These are phyloP conservation scores for Lizonia empirigonia DNA, from an alignment of 2,329 filamentous ascomycete genomes.

Conservation along the genomic window DNA sequence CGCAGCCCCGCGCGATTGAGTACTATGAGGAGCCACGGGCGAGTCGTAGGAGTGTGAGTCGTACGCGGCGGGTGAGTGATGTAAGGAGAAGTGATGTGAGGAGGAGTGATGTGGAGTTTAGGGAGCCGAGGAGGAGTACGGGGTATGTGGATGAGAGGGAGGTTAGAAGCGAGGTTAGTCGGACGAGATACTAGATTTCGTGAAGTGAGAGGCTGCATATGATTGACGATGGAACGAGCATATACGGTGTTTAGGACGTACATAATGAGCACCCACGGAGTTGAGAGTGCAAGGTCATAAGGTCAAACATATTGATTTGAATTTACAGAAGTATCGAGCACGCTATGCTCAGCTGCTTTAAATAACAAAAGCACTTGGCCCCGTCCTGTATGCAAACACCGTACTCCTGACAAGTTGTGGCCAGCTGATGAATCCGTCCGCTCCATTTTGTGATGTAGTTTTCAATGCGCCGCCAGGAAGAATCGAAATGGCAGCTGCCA, in stretches of 20 bases:
- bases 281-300: not conserved
- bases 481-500: not conserved
- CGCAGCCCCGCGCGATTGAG: conserved; percentile 33
- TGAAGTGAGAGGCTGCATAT: not conserved
- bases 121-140: conserved; percentile 30
- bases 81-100: conserved; percentile 22
- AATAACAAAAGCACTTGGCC: not conserved
- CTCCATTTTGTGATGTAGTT: conserved; percentile 7
- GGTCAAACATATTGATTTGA: conserved; percentile 6
- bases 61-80: conserved; percentile 32
- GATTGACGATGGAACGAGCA: not conserved
- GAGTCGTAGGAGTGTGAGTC: conserved; percentile 35
- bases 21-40: conserved; percentile 37
- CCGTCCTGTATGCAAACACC: conserved; percentile 15
- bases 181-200: conserved; percentile 29
- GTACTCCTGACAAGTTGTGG: conserved; percentile 12
- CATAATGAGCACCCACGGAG: not conserved
- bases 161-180: conserved; percentile 37
- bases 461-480: conserved; percentile 5
- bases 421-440: conserved; percentile 3
- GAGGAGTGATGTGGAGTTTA: conserved; percentile 15
- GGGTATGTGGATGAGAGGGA: conserved; percentile 35
- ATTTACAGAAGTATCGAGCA: conserved; percentile 14
- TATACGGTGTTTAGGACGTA: not conserved
- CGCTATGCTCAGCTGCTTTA: conserved; percentile 11